Conservation (phyloP, 2,329 filamentous ascomycete genomes). For the Grosmannia clavigera region DNA sequence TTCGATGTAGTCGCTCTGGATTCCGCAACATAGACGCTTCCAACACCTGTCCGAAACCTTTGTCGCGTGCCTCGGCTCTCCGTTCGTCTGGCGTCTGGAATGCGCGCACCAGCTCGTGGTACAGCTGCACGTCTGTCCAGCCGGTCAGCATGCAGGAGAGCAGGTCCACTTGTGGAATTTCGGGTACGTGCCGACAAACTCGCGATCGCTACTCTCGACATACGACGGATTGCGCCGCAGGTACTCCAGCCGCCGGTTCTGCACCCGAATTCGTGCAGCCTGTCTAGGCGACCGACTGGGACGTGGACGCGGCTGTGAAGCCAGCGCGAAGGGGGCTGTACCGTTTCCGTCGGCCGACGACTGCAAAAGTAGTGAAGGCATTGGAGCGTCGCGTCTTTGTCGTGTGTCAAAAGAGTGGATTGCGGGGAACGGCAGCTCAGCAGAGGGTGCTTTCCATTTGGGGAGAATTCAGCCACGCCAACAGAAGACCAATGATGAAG, state of each 20-base stretch:
- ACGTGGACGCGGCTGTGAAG: constrained; percentile 29
- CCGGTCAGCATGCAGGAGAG: background rate
- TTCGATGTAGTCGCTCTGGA: constrained; percentile 3
- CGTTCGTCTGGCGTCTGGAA: constrained; percentile 65
- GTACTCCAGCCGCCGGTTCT: constrained; percentile 69
- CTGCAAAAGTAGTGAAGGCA: background rate
- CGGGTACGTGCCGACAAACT: constrained; percentile 34
- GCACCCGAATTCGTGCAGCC: constrained; percentile 40
- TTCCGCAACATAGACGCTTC: constrained; percentile 57
- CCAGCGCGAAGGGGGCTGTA: background rate
- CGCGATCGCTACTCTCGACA: constrained; percentile 44
- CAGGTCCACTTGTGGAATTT: too few relatives aligned
- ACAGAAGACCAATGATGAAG: background rate
- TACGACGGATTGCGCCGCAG: constrained; percentile 62
- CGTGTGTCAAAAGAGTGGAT: too few relatives aligned
- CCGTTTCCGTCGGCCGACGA: background rate
- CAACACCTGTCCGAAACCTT: constrained; percentile 68
- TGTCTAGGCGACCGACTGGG: constrained; percentile 28
- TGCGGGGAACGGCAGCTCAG: too few relatives aligned
- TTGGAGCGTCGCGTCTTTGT: too few relatives aligned
- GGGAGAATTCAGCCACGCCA: background rate
- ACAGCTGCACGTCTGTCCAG: constrained; percentile 58
- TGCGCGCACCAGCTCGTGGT: constrained; percentile 65
- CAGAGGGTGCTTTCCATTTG: background rate
- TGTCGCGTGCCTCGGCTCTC: constrained; percentile 56